These are phyloP conservation scores for Thermothelomyces thermophilus DNA, from an alignment of 2,329 filamentous ascomycete genomes.

Conservation along the genomic window DNA sequence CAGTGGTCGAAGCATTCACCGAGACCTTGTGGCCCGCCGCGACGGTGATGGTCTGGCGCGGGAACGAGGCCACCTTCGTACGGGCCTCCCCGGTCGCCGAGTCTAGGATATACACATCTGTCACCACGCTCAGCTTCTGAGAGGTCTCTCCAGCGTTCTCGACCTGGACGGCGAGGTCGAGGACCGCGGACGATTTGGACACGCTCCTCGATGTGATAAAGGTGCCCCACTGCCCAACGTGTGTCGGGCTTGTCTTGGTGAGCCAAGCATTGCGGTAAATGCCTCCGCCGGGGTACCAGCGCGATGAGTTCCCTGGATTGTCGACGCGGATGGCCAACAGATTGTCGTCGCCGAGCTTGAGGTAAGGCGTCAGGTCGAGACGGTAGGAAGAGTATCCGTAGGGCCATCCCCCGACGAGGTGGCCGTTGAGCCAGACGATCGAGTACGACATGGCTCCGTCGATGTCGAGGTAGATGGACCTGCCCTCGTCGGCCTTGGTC, in stretches of 20 bases:
- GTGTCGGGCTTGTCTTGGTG: slow-evolving; percentile 39
- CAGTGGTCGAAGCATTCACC: slow-evolving; percentile 29
- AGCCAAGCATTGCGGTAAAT: slow-evolving; percentile 51
- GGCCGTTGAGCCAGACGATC: slow-evolving; percentile 45
- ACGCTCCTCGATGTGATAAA: slow-evolving; percentile 41
- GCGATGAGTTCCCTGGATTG: slow-evolving; percentile 40
- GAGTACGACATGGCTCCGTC: slow-evolving; percentile 48
- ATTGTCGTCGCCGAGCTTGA: slow-evolving; percentile 32
- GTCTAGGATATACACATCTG: slow-evolving; percentile 6
- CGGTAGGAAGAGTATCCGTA: slow-evolving; percentile 46
- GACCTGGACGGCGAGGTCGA: slow-evolving; percentile 40
- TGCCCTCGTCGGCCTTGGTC: slow-evolving; percentile 28
- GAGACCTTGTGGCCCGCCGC: slow-evolving; percentile 16
- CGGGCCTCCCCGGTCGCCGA: not conserved
- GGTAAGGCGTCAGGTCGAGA: slow-evolving; percentile 41
- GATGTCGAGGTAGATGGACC: slow-evolving; percentile 40
- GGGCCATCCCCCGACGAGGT: slow-evolving; percentile 45
- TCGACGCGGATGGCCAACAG: slow-evolving; percentile 45
- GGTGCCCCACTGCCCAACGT: slow-evolving; percentile 45
- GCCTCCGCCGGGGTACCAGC: slow-evolving; percentile 50
- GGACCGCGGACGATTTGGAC: slow-evolving; percentile 37
- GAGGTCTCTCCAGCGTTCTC: slow-evolving; percentile 35
- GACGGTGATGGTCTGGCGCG: not conserved
- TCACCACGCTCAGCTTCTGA: slow-evolving; percentile 31
- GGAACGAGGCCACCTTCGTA: not conserved